phyloP scores from a whole-genome alignment of 495 filamentous ascomycete species.

The Rostrohypoxylon terebratum region DNA sequence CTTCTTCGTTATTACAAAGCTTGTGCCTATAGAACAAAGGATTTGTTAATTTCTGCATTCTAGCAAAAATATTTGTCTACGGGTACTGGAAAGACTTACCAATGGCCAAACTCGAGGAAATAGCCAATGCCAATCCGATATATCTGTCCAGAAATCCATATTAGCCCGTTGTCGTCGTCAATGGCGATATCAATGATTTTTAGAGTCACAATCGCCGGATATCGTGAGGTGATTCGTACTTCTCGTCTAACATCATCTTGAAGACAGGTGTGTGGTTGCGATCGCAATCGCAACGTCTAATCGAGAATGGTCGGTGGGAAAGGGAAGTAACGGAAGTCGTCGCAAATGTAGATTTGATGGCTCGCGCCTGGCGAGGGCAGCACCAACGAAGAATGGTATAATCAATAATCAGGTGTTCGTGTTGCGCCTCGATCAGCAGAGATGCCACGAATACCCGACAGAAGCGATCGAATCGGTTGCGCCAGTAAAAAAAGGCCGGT shows the following conservation, averaged over 20 bases:
- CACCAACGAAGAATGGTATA: conserved; percentile 30
- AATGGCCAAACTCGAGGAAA: conserved; percentile 92
- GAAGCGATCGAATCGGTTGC: conserved; percentile 43
- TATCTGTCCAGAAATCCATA: conserved; percentile 70
- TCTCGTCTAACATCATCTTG: conserved; percentile 82
- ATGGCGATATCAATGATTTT: conserved; percentile 1
- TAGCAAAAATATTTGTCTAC: not conserved
- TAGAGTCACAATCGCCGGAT: conserved; percentile 7
- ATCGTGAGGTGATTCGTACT: conserved; percentile 67
- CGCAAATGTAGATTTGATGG: conserved; percentile 36
- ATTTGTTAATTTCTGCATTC: conserved; percentile 43
- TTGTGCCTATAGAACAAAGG: conserved; percentile 69
- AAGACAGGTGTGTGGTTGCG: conserved; percentile 44
- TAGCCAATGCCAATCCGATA: conserved; percentile 87
- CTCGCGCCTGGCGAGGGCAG: conserved; percentile 59
- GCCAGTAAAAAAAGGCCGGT: conserved; percentile 41
- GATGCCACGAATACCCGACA: conserved; percentile 50
- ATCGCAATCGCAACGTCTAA: conserved; percentile 39
- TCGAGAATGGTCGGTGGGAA: conserved; percentile 12
- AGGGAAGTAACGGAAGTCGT: conserved; percentile 16
- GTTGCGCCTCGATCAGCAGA: conserved; percentile 44
- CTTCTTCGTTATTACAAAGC: conserved; percentile 95
- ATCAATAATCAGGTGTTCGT: conserved; percentile 41
- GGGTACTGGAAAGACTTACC: conserved; percentile 66
- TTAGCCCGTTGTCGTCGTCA: conserved; percentile 50